Base-by-base conservation (phyloP, 208 protist genomes). In the Leishmania aethiopica region DNA sequence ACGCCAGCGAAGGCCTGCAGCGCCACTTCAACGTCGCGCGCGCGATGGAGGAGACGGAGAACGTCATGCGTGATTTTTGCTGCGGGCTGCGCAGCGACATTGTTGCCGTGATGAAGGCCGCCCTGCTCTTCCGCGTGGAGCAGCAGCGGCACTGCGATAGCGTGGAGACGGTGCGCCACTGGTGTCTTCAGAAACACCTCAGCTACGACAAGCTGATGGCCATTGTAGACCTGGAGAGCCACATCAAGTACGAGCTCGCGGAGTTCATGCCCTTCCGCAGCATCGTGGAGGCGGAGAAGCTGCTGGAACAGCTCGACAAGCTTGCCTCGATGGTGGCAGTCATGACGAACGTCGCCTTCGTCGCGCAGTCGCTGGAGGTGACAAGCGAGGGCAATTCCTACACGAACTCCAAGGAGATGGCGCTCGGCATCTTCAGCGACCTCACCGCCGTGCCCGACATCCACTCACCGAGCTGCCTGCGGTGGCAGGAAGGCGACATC, bases 341-440 rank as follows among this genome's bases (percentile, higher is more conserved):
- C 76, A 89, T 96, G 77, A 90, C 71, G 80, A 93, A 82, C 73
- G 92, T 84, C 79, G 89, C 84, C 77, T 94, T 85, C 59, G 90
- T 86, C 55, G 79, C 86, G 62, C 90, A 84, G 89, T 87, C 79
- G 80, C 86, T 89, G 73, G 93, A 88, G 86, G 93, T 96, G 72
- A 93, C 89, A 17, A 93, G 88, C 67, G 90, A 95, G 78, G 87
- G 90, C 55, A 94, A 91, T 82, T 84, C 87, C 49, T 96, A 89
- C 85, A 84, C 82, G 8, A 93, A 94, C 72, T 86, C 91, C 15
- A 90, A 92, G 81, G 93, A 96, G 82, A 89, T 84, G 42, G 93
- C 90, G 25, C 81, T 94, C 13, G 93, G 93, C 19, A 25, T 96
- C 69, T 96, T 96, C 78, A 93, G 86, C 42, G 93, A 96, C 71